A percentile compares a stretch with the other conserved stretches of the same genome.
These are phyloP conservation scores for Skeletonema tropicum DNA, from an alignment of 108 stramenopile species.

Conservation along the genomic window DNA sequence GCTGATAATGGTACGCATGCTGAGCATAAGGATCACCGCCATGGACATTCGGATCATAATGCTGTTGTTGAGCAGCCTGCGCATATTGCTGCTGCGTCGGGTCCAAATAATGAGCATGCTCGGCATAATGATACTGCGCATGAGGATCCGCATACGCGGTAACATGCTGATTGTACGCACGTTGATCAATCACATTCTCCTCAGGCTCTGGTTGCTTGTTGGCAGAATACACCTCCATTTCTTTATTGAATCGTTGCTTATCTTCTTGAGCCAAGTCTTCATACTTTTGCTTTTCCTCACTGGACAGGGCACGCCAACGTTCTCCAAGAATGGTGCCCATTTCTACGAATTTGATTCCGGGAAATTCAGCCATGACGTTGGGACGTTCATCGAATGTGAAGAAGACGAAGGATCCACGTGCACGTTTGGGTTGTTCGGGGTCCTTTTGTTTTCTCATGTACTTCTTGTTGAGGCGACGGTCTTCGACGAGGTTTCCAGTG, in stretches of 20 bases:
- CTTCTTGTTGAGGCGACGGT: constrained; percentile 67
- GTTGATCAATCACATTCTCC: constrained; percentile 7
- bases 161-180: constrained; percentile 15
- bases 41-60: constrained; percentile 38
- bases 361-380: constrained; percentile 80
- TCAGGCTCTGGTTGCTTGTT: constrained; percentile 19
- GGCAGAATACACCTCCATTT: constrained; percentile 85
- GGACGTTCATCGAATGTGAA: constrained; percentile 87
- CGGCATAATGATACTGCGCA: constrained; percentile 18
- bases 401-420: constrained; percentile 82
- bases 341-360: constrained; percentile 92
- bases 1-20: constrained; percentile 44
- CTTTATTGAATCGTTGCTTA: constrained; percentile 87
- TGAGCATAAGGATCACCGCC: constrained; percentile 43
- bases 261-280: constrained; percentile 88
- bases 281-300: constrained; percentile 83
- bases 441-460: constrained; percentile 76
- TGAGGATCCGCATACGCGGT: constrained; percentile 20
- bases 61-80: neutral
- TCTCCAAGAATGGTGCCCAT: constrained; percentile 90
- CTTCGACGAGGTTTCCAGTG: constrained; percentile 78
- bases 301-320: constrained; percentile 86
- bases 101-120: neutral
- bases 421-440: constrained; percentile 79
- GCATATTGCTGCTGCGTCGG: constrained; percentile 3